Base-by-base conservation (phyloP, 2,329 filamentous ascomycete genomes). In the Herpotrichia juniperi region DNA sequence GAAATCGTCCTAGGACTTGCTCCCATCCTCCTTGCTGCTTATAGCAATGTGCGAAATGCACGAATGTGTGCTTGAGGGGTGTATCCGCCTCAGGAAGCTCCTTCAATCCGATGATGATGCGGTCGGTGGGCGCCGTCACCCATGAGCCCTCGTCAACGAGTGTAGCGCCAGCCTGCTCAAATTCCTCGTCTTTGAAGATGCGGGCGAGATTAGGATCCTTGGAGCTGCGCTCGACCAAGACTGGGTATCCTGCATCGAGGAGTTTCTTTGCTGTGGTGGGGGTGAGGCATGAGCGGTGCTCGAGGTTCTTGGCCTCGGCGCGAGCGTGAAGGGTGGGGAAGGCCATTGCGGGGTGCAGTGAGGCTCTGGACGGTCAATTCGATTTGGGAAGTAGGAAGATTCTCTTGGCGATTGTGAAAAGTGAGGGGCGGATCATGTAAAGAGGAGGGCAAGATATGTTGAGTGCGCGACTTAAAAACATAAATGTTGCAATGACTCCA, bases 1-100 rank as follows among this genome's bases (percentile, higher is more conserved):
- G 83, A 74, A 92, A 97, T 50, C 93, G 83, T 51, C 86, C 81
- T n/a, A 96, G 84, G 5, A 91, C 89, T 35, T 84, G 82, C 51
- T 90, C 85, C 90, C 91, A 96, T 34, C 73, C 74, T 51, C 59
- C 73, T 56, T 76, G 74, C 54, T 71, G 61, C 66, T 76, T 76
- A 64, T 76, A 76, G 64, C 72, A 75, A 56, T 76, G 74, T 12
- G 71, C 71, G 59, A 76, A 76, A 56, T 75, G 72, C 6, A 76
- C 69, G 48, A 75, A 72, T 0, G 71, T 74, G 59, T 76, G 72
- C 53, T 68, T 61, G 45, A 76, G 67, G 4, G 74, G 70, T 42
- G 69, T 71, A 8, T 73, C 63, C 25, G 66, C 70, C 42, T 75
- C 72, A 12, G 71, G 71, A 21, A 76, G 66, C 63, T 76, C 74